Evolutionary conservation across 1,284 basidiomycete genomes (phyloP).

Genomic region (Gymnopus androsaceus): DNA sequence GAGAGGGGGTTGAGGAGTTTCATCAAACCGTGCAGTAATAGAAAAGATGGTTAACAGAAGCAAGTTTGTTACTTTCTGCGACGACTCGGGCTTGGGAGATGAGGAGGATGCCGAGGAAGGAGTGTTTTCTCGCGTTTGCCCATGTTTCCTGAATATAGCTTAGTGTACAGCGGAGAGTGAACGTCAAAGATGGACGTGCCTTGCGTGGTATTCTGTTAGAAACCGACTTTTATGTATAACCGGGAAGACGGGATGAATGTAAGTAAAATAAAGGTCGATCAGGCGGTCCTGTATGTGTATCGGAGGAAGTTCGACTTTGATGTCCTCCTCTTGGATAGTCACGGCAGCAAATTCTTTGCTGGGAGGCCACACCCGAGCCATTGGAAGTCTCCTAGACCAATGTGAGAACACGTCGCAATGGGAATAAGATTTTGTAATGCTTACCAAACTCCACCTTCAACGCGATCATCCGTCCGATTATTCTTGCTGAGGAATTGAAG

Average conservation of each 20-base stretch:
- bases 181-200: conserved; percentile 39
- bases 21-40: conserved; percentile 70
- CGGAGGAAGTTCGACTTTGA: conserved; percentile 55
- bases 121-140: conserved; percentile 13
- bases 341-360: conserved; percentile 41
- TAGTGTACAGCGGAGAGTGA: conserved; percentile 3
- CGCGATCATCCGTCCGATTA: conserved; percentile 65
- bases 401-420: background rate
- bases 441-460: conserved; percentile 80
- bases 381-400: conserved; percentile 65
- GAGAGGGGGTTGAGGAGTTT: conserved; percentile 42
- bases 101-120: conserved; percentile 15
- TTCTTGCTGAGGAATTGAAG: conserved; percentile 72
- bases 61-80: conserved; percentile 68
- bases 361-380: conserved; percentile 74
- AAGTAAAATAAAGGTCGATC: conserved; percentile 76
- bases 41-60: conserved; percentile 80
- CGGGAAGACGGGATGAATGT: conserved; percentile 79
- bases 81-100: conserved; percentile 47
- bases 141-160: conserved; percentile 32
- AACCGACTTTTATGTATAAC: conserved; percentile 75
- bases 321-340: conserved; percentile 44
- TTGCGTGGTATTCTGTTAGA: conserved; percentile 59
- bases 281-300: conserved; percentile 64
- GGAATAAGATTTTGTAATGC: conserved; percentile 18